Conservation (phyloP, 208 protist genomes). For the Strigomonas culicis region DNA sequence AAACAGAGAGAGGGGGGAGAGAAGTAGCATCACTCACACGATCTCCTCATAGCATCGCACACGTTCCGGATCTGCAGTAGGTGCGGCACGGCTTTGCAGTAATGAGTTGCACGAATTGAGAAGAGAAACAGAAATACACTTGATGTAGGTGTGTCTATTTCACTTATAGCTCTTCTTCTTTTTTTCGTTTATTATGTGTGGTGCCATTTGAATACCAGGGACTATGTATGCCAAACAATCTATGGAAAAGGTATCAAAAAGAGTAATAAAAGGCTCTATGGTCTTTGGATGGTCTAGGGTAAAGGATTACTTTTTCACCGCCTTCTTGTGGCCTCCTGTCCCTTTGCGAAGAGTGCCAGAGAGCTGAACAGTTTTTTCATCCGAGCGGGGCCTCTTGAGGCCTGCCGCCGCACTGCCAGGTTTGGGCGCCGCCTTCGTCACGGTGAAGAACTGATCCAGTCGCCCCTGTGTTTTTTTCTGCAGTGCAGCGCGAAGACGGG, state of each 20-base stretch:
- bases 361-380: slow-evolving; percentile 19
- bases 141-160: neutral
- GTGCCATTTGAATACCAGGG: neutral
- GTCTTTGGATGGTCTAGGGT: no score
- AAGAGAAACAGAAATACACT: slow-evolving; percentile 5
- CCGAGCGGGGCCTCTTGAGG: slow-evolving; percentile 45
- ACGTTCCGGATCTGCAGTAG: neutral
- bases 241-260: slow-evolving; percentile 2
- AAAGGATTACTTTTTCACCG: slow-evolving; percentile 70
- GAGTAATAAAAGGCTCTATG: neutral
- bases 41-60: no score
- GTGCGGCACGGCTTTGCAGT: neutral
- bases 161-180: neutral
- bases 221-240: neutral
- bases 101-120: neutral
- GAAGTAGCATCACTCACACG: no score
- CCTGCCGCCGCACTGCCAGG: slow-evolving; percentile 17
- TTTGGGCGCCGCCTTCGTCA: slow-evolving; percentile 20
- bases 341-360: slow-evolving; percentile 70
- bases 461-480: slow-evolving; percentile 80
- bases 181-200: neutral
- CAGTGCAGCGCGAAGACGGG: slow-evolving; percentile 66
- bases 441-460: slow-evolving; percentile 90
- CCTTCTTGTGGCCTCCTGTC: slow-evolving; percentile 68
- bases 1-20: no score